Evolutionary conservation across 2,329 filamentous ascomycete genomes (phyloP).

Genomic region (Cladophialophora carrionii): DNA sequence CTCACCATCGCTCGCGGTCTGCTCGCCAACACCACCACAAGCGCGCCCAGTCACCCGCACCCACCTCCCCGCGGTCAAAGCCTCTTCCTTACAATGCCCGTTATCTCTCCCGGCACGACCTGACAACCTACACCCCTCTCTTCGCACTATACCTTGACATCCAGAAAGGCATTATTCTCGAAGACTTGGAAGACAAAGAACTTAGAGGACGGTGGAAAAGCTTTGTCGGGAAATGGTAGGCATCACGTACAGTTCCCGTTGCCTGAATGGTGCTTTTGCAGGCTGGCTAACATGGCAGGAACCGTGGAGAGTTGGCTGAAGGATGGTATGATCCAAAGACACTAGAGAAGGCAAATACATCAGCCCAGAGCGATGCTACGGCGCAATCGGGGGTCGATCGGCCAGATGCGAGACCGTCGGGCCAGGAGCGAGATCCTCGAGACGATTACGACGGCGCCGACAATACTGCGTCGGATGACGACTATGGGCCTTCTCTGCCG

Average conservation of each 20-base stretch:
- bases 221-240: conserved; percentile 83
- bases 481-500: conserved; percentile 62
- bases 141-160: conserved; percentile 85
- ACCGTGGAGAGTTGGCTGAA: conserved; percentile 80
- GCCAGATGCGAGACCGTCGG: background rate
- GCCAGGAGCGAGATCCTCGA: too few species aligned
- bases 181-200: conserved; percentile 73
- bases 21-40: background rate
- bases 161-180: conserved; percentile 75
- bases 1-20: conserved; percentile 7
- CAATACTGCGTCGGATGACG: conserved; percentile 50
- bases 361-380: background rate
- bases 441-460: background rate
- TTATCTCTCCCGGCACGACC: conserved; percentile 69
- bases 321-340: conserved; percentile 90
- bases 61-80: background rate
- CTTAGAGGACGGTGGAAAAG: conserved; percentile 87
- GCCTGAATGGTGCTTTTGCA: background rate
- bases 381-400: conserved; percentile 19
- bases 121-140: conserved; percentile 67
- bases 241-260: background rate
- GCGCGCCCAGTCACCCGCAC: background rate
- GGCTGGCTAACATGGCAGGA: conserved; percentile 57
- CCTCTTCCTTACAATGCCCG: conserved; percentile 68
- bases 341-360: conserved; percentile 55